phyloP scores from a whole-genome alignment of 768 basidiomycete genomes.

The Rhodotorula diobovata region DNA sequence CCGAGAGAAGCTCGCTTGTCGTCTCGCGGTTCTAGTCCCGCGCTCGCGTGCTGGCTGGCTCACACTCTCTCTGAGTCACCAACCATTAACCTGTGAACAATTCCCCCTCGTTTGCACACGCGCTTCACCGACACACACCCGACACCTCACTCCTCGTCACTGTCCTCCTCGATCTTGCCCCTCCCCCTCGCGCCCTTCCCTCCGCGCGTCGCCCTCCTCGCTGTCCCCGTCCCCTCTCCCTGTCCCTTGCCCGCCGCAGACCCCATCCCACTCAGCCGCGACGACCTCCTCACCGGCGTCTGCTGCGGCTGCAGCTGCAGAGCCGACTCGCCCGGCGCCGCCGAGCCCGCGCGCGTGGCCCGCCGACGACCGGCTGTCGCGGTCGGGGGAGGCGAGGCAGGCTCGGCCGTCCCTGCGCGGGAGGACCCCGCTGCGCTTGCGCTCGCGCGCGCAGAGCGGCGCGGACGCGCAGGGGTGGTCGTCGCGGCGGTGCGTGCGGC shows the following conservation, averaged over 20 bases:
- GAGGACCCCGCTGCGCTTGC: neutral
- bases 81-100: no score
- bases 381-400: neutral
- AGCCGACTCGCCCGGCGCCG: neutral
- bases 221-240: neutral
- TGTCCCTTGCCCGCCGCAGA: neutral
- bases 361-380: neutral
- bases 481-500: neutral
- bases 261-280: constrained; percentile 4
- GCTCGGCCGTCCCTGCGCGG: constrained; percentile 4
- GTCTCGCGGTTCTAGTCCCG: no score
- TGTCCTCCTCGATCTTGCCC: constrained; percentile 16
- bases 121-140: no score
- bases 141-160: neutral
- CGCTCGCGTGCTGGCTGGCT: no score
- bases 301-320: neutral
- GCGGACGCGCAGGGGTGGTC: neutral
- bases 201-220: neutral
- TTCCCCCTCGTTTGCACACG: no score
- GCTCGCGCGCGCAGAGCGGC: neutral
- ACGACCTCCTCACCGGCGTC: constrained; percentile 5
- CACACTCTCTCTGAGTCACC: no score
- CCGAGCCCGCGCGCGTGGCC: constrained; percentile 1
- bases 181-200: neutral
- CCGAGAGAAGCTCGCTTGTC: no score